Evolutionary conservation across 352 stramenopile genomes (phyloP), one percentile per base, ranked within the genome.

Genomic region (Pythium biforme): DNA sequence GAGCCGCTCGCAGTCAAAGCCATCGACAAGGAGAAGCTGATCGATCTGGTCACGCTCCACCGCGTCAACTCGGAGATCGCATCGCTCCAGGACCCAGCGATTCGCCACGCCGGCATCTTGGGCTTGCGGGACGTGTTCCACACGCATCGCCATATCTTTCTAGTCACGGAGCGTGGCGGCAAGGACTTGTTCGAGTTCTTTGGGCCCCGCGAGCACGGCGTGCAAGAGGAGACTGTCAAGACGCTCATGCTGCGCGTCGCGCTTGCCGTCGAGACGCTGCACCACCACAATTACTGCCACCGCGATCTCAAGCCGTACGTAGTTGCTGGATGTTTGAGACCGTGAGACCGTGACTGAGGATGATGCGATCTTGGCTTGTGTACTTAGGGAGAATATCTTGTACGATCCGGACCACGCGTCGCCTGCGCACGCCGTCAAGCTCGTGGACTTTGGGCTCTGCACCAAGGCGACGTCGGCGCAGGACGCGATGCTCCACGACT

Each of bases 161-260:
- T 97, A 31, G 71, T 97, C 29, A 94, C 82, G 1, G 87, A 95
- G 51, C 75, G 86, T 17, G 86, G 88, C 12, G 83, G 80, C 1
- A 83, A 89, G 33, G 88, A 97, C 59, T 65, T 97, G 23, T 95
- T 96, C 27, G 86, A 92, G 55, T 89, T 81, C 64, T 91, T 94
- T 51, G 83, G 79, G 11, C 39, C 72, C 1, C 76, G 72, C 14
- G 51, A 74, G 5, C 50, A 89, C 3, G 85, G 79, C 26, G 40
- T 89, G 4, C 49, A 54, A 11, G 84, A 92, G 46, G 64, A 64
- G 4, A 76, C 61, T 12, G 75, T 88, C 37, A 63, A 68, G 6
- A 68, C 65, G 29, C 52, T 94, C 14, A 49, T 90, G 29, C 60
- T 68, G 27, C 67, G 75, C 2, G 65, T 92, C 20, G 72, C 72